phyloP scores from a whole-genome alignment of 2,329 filamentous ascomycete genomes.

The Talaromyces sp. region DNA sequence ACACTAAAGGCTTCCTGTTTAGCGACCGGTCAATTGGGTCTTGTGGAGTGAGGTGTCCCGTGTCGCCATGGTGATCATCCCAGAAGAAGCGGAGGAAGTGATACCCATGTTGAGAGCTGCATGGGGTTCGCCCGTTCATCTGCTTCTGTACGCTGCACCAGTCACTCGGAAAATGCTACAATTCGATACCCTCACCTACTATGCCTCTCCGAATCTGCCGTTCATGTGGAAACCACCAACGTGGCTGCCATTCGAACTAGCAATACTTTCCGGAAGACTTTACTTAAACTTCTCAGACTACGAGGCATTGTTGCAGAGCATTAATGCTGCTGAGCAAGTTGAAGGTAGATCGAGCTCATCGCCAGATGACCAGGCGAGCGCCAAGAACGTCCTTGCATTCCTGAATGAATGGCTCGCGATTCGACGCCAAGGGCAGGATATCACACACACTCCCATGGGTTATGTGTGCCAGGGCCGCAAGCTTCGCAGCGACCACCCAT shows the following conservation, averaged over 20 bases:
- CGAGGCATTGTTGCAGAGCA: conserved; percentile 12
- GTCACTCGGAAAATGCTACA: conserved; percentile 58
- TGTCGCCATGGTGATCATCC: conserved; percentile 55
- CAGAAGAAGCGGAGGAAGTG: conserved; percentile 60
- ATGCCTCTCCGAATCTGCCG: conserved; percentile 50
- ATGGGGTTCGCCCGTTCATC: conserved; percentile 29
- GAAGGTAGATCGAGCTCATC: background rate
- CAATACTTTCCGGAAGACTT: conserved; percentile 58
- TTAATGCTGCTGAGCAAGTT: background rate
- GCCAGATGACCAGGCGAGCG: background rate
- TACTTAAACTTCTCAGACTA: conserved; percentile 45
- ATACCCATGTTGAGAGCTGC: conserved; percentile 31
- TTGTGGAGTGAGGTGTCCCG: conserved; percentile 30
- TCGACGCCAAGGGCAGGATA: conserved; percentile 34
- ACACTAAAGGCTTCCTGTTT: background rate
- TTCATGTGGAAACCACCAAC: conserved; percentile 41
- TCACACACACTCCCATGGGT: conserved; percentile 36
- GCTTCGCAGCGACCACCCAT: conserved; percentile 28
- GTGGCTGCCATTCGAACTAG: conserved; percentile 57
- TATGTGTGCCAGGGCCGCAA: conserved; percentile 32
- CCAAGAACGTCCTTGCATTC: conserved; percentile 24
- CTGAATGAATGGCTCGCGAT: conserved; percentile 35
- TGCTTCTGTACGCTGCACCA: conserved; percentile 59
- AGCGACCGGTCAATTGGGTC: conserved; percentile 59
- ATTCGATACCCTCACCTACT: conserved; percentile 56